Conservation (phyloP, 306 rosid species). For the Fragaria iinumae region DNA sequence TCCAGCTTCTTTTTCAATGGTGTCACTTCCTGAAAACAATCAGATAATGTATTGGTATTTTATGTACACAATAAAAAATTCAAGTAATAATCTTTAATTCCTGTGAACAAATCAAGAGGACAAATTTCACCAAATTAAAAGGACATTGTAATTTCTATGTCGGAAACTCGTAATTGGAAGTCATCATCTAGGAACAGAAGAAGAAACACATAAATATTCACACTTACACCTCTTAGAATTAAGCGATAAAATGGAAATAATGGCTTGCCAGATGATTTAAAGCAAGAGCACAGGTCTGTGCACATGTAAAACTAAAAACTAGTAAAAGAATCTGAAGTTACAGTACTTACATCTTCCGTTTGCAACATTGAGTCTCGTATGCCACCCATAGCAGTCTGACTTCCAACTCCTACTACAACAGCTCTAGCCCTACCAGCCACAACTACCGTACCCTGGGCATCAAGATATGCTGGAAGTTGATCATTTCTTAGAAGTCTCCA, state of each 20-base stretch:
- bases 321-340: slow-evolving; percentile 13
- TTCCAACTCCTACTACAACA: slow-evolving; percentile 85
- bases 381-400: slow-evolving; percentile 94
- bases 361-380: slow-evolving; percentile 88
- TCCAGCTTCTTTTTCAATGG: slow-evolving; percentile 97
- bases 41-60: slow-evolving; percentile 18
- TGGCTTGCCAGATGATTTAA: not conserved
- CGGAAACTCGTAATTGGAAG: not conserved
- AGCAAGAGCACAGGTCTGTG: not conserved
- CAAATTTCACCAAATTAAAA: not conserved
- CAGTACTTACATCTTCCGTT: slow-evolving; percentile 85
- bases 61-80: slow-evolving; percentile 15
- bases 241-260: not conserved
- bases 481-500: slow-evolving; percentile 6
- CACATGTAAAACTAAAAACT: not conserved
- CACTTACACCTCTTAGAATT: not conserved
- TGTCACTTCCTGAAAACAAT: slow-evolving; percentile 77
- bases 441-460: slow-evolving; percentile 83
- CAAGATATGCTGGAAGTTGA: slow-evolving; percentile 25
- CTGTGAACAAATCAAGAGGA: not conserved
- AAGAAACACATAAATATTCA: not conserved
- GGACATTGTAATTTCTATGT: not conserved
- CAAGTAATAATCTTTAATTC: not conserved
- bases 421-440: slow-evolving; percentile 99
- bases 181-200: not conserved